Conservation (phyloP, 2,329 filamentous ascomycete species). For the Aphanoascus verrucosus region DNA sequence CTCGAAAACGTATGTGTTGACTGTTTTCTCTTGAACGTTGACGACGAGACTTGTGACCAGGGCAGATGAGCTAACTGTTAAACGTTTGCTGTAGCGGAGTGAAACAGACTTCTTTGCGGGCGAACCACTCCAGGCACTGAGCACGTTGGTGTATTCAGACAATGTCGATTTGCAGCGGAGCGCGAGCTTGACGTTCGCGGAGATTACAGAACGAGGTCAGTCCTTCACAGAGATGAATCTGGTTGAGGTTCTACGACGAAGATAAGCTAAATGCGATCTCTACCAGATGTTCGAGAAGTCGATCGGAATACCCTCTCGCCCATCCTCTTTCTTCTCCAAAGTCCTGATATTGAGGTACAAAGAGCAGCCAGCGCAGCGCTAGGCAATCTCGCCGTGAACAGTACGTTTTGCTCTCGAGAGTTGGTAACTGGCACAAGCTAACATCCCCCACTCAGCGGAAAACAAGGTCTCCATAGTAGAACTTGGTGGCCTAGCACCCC, state of each 20-base stretch:
- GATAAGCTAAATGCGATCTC: conserved; percentile 8
- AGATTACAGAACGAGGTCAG: conserved; percentile 92
- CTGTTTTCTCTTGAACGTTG: background rate
- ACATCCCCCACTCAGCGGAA: conserved; percentile 56
- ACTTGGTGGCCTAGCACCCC: conserved; percentile 75
- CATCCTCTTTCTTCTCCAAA: conserved; percentile 89
- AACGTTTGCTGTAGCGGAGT: conserved; percentile 53
- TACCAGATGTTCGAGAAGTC: conserved; percentile 84
- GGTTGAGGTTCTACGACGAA: background rate
- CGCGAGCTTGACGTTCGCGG: conserved; percentile 94
- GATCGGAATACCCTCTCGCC: conserved; percentile 90
- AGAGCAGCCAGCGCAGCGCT: conserved; percentile 89
- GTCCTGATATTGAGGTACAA: conserved; percentile 92
- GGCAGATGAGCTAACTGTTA: background rate
- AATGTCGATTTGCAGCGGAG: conserved; percentile 97
- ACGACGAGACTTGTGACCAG: too few species aligned
- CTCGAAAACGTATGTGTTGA: conserved; percentile 70
- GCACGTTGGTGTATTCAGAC: conserved; percentile 94
- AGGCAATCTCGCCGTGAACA: conserved; percentile 93
- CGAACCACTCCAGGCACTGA: conserved; percentile 84
- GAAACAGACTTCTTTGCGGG: conserved; percentile 98
- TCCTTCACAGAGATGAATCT: background rate
- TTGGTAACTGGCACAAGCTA: background rate
- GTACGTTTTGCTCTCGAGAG: conserved; percentile 44
- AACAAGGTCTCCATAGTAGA: conserved; percentile 97